phyloP scores from a whole-genome alignment of 495 filamentous ascomycete species.

The Astrothelium macrocarpum region DNA sequence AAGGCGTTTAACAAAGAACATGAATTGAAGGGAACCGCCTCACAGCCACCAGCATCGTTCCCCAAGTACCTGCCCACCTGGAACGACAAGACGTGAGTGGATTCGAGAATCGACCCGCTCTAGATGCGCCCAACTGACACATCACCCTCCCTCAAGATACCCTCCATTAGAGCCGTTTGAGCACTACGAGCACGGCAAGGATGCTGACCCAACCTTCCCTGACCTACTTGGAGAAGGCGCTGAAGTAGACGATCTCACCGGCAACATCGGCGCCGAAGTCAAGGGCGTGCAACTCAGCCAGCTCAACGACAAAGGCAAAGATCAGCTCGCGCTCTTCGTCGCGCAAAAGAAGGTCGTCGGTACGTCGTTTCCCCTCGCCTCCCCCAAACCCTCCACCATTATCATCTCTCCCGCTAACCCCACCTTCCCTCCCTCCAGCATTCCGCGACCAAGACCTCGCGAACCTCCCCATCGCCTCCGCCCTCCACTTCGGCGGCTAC shows the following conservation, averaged over 20 bases:
- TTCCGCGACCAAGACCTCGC: constrained; percentile 75
- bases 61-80: constrained; percentile 70
- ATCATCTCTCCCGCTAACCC: constrained; percentile 1
- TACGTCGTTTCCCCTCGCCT: constrained; percentile 7
- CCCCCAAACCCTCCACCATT: background rate
- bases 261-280: constrained; percentile 67
- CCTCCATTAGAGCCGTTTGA: constrained; percentile 56
- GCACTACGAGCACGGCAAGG: constrained; percentile 62
- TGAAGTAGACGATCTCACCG: constrained; percentile 51
- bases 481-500: constrained; percentile 62
- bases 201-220: constrained; percentile 56
- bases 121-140: constrained; percentile 10
- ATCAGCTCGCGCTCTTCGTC: constrained; percentile 70
- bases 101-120: constrained; percentile 13
- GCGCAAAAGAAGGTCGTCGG: constrained; percentile 68
- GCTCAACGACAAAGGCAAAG: constrained; percentile 57
- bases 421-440: constrained; percentile 31
- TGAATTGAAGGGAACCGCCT: constrained; percentile 29
- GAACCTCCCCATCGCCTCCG: constrained; percentile 58
- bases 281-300: constrained; percentile 65
- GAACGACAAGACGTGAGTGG: constrained; percentile 44
- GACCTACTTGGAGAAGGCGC: constrained; percentile 52
- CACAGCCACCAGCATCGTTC: constrained; percentile 46
- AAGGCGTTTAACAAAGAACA: constrained; percentile 20
- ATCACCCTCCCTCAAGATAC: constrained; percentile 30